These are phyloP conservation scores for Rhodofomes roseus DNA, from an alignment of 1,284 basidiomycete species.

Conservation along the genomic window DNA sequence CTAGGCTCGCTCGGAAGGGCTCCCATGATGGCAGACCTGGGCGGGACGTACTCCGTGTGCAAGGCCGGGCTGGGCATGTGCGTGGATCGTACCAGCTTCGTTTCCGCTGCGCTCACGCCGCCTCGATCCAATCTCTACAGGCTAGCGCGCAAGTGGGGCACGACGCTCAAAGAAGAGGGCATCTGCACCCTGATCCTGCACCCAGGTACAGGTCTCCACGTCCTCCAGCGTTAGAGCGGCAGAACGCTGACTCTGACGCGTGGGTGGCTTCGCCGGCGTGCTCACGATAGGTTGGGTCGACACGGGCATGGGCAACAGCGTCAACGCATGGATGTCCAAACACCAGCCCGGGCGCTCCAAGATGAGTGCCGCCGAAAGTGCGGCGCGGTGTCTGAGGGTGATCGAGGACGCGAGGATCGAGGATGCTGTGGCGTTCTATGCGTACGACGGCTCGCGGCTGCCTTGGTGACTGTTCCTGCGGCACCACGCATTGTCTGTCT, in stretches of 20 bases:
- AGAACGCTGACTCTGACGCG: not conserved
- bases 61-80: slow-evolving; percentile 10
- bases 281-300: not conserved
- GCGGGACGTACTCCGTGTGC: not conserved
- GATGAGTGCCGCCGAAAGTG: not conserved
- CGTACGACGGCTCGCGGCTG: not conserved
- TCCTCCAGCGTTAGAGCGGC: not conserved
- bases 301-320: not conserved
- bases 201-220: not conserved
- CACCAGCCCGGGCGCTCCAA: not conserved
- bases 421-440: not conserved
- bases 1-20: not conserved
- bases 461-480: not conserved
- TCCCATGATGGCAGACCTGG: not conserved
- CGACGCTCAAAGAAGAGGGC: not conserved
- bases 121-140: not conserved
- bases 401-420: not conserved
- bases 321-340: not conserved
- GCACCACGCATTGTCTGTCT: no score
- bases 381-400: not conserved
- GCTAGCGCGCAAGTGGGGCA: not conserved
- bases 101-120: no score
- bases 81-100: not conserved
- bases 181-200: not conserved
- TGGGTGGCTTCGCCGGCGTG: no score